Percentiles rank a stretch among this genome's conserved stretches.
Evolutionary conservation across 2,329 filamentous ascomycete species (phyloP).

Genomic region (Hortaea sp.): DNA sequence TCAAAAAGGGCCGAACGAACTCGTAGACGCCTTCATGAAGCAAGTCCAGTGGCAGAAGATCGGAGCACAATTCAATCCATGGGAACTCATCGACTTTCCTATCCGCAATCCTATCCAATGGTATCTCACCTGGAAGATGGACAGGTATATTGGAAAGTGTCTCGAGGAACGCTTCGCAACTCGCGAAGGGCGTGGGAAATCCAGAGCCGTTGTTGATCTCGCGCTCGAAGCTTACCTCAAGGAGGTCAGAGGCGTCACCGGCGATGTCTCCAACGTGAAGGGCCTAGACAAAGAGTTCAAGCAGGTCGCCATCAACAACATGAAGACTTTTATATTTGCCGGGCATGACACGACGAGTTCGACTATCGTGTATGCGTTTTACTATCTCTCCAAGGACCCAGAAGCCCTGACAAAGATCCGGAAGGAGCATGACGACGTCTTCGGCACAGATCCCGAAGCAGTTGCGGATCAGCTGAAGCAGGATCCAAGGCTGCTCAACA

Average conservation of each 20-base stretch:
- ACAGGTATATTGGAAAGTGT: constrained; percentile 24
- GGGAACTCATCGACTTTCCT: constrained; percentile 28
- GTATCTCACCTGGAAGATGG: constrained; percentile 28
- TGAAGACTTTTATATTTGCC: constrained; percentile 34
- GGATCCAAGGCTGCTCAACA: constrained; percentile 39
- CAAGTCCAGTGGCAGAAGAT: constrained; percentile 26
- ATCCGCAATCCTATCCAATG: constrained; percentile 21
- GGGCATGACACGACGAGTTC: constrained; percentile 34
- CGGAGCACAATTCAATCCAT: constrained; percentile 26
- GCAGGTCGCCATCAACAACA: constrained; percentile 25
- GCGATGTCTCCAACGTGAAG: constrained; percentile 14
- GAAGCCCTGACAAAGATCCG: constrained; percentile 27
- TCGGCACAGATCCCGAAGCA: constrained; percentile 31
- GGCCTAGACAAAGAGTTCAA: constrained; percentile 28
- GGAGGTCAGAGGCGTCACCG: constrained; percentile 23
- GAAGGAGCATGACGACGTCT: constrained; percentile 43
- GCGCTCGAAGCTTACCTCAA: constrained; percentile 29
- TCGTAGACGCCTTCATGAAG: constrained; percentile 28
- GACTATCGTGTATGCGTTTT: constrained; percentile 29
- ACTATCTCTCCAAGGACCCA: constrained; percentile 30
- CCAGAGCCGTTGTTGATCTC: constrained; percentile 26
- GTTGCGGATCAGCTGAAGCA: constrained; percentile 29
- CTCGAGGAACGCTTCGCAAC: constrained; percentile 29
- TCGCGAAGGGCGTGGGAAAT: constrained; percentile 21
- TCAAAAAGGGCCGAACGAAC: constrained; percentile 24